Percentiles rank a stretch among this genome's conserved stretches.
Conservation (phyloP, 164 flowering plant genomes). For the Annona cherimola region DNA sequence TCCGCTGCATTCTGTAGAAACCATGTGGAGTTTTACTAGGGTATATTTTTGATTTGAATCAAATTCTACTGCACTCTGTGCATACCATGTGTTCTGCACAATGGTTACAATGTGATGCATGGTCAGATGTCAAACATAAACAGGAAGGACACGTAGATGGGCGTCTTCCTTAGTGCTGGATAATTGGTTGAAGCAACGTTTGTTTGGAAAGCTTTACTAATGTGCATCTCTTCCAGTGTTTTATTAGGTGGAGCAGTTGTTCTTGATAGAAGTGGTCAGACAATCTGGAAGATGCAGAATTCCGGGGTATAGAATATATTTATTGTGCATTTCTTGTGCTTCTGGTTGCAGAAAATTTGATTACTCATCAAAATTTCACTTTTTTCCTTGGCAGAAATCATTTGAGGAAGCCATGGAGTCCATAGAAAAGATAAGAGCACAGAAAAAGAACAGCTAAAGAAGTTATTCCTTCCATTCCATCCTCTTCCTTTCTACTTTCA, state of each 20-base stretch:
- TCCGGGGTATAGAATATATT: constrained; percentile 49
- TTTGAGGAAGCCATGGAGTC: constrained; percentile 28
- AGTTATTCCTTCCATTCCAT: no score
- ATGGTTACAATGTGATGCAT: neutral
- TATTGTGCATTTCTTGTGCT: no score
- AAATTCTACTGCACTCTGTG: no score
- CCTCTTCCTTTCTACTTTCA: constrained; percentile 1
- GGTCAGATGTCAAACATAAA: neutral
- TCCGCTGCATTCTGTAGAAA: no score
- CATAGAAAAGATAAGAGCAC: constrained; percentile 19
- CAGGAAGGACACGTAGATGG: neutral
- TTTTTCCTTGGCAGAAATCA: constrained; percentile 22
- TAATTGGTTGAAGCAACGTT: neutral
- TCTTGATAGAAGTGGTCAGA: constrained; percentile 41
- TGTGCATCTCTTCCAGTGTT: constrained; percentile 32
- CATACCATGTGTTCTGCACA: neutral
- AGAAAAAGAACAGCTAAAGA: constrained; percentile 14
- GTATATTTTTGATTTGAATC: no score
- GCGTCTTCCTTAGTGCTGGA: neutral
- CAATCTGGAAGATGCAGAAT: constrained; percentile 66
- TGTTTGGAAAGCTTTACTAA: constrained; percentile 1
- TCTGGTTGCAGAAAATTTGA: no score
- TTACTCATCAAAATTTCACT: neutral
- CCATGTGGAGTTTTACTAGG: no score
- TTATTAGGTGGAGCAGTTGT: constrained; percentile 45